Conservation (phyloP, 495 filamentous ascomycete species). For the Penicillium ucsense region DNA sequence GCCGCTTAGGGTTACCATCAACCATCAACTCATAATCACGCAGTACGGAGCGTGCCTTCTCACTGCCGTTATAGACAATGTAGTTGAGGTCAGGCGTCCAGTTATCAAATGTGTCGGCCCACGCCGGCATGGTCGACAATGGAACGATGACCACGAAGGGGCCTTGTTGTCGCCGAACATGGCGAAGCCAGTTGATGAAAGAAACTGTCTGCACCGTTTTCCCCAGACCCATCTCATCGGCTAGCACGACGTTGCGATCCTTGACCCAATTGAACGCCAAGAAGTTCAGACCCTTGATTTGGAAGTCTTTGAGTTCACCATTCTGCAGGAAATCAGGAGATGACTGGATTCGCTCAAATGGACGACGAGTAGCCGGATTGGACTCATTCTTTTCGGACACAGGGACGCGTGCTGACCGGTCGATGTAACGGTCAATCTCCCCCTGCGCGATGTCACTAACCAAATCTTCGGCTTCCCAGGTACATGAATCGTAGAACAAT, state of each 20-base stretch:
- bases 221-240: conserved; percentile 96
- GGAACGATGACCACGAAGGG: conserved; percentile 95
- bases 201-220: conserved; percentile 98
- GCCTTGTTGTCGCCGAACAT: conserved; percentile 79
- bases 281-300: conserved; percentile 89
- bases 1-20: conserved; percentile 69
- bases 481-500: conserved; percentile 81
- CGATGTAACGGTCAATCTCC: conserved; percentile 83
- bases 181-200: conserved; percentile 96
- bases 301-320: conserved; percentile 86
- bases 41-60: conserved; percentile 70
- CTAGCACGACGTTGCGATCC: conserved; percentile 86
- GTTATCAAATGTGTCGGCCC: conserved; percentile 93
- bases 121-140: conserved; percentile 90
- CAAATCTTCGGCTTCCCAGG: conserved; percentile 77
- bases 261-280: conserved; percentile 89
- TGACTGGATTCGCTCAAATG: conserved; percentile 60
- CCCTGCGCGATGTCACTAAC: conserved; percentile 68
- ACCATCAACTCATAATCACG: conserved; percentile 79
- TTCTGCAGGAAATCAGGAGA: conserved; percentile 79
- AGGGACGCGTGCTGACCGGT: conserved; percentile 66
- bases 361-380: conserved; percentile 59
- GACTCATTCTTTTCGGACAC: conserved; percentile 66
- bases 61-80: conserved; percentile 88
- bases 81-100: conserved; percentile 97